Evolutionary conservation across 495 filamentous ascomycete species (phyloP), one percentile per base, ranked within the genome.

Genomic region (Beverwykella pulmonaria): DNA sequence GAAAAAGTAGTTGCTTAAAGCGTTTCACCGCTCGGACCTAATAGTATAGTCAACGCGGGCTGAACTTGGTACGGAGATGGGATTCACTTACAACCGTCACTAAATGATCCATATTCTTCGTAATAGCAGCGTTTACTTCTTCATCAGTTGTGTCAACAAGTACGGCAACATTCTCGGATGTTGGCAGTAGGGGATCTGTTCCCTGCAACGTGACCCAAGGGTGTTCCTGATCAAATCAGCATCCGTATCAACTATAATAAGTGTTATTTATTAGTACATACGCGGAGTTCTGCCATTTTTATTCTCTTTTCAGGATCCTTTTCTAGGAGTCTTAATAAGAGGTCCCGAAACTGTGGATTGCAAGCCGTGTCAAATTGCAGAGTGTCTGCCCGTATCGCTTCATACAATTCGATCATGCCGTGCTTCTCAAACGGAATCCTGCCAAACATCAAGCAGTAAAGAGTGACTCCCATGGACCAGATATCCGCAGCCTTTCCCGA

Each of bases 381-480:
- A 6, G 78, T 69, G 52, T 95, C 87, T 19, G 80, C 84, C 63
- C 88, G 87, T 74, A 98, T 98, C 7, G 92, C 86, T 65, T 96
- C 87, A 69, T 93, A 98, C 55, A 98, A 83, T 26, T 96, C 92
- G 44, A 98, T 79, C 36, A 97, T 86, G 30, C 85, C 87, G 10
- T 82, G 77, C 57, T 88, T 82, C 67, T 90, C 89, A 70, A 97
- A 98, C 0, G 94, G 94, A 48, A 98, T 84, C 46, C 78, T 81
- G 15, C 94, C 94, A 75, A 94, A 98, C 46, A 90, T 84, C 22
- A 98, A 82, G 75, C 94, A 98, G 73, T 96, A 98, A 14, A 98
- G 78, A 0, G 93, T 93, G 1, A 97, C 89, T 8, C 94, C 94
- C 95, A 98, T 98, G 0, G 95, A 96, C 94, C 94, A 98, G 29